Evolutionary conservation across 2,329 filamentous ascomycete species (phyloP).

Genomic region (Grosmannia huntii): DNA sequence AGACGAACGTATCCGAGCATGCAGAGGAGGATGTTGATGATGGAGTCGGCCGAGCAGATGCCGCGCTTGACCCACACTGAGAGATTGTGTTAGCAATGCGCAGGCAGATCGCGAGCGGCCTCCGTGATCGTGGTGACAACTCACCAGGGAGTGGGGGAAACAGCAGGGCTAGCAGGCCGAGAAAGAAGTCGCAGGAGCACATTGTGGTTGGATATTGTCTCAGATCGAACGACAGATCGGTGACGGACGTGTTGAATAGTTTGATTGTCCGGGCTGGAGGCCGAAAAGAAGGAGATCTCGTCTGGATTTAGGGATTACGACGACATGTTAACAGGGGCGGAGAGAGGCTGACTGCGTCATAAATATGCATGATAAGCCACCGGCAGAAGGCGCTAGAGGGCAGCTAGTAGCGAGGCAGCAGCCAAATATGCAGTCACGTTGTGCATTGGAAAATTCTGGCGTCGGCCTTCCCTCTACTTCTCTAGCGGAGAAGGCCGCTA

Average conservation of each 20-base stretch:
- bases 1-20: slow-evolving; percentile 50
- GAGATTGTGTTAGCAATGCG: slow-evolving; percentile 20
- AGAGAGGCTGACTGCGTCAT: not conserved
- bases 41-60: slow-evolving; percentile 78
- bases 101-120: not conserved
- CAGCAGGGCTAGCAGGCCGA: slow-evolving; percentile 49
- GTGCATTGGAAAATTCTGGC: not conserved
- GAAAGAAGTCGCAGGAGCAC: slow-evolving; percentile 50
- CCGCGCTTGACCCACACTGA: slow-evolving; percentile 94
- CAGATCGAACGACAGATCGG: not conserved
- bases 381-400: not conserved
- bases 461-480: not conserved
- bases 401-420: not conserved
- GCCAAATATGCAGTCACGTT: not conserved
- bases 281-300: not conserved
- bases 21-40: slow-evolving; percentile 93
- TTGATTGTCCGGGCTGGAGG: not conserved
- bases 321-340: not conserved
- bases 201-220: slow-evolving; percentile 22
- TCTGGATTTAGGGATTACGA: not conserved
- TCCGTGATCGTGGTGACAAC: slow-evolving; percentile 12
- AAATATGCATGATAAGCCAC: not conserved
- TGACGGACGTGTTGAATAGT: not conserved
- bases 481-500: not conserved
- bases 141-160: slow-evolving; percentile 54